Base-by-base conservation (phyloP, 176 grass and related monocot genomes). In the Alopecurus myosuroides region DNA sequence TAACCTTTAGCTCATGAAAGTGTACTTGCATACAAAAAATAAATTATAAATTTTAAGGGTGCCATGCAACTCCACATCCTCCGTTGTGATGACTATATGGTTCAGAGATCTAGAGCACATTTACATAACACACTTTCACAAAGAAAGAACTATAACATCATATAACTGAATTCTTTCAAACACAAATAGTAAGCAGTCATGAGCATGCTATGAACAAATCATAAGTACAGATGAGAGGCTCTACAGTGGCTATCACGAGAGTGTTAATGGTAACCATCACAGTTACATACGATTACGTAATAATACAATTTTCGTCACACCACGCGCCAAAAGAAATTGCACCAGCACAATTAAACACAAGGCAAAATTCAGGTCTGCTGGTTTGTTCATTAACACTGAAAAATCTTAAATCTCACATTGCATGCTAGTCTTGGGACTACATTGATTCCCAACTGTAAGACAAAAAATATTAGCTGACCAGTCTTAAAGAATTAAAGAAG, bases 401-500 rank as follows among this genome's bases (percentile, higher is more conserved):
- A 34, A 17, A 55, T 68, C 33, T 63, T 66, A 26, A 52, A 84
- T 74, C 11, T 34, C 48, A 45, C 36, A 57, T 50, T 73, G 11
- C 64, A 37, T 45, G 55, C 25, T 17, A 7, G 6, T 55, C 6
- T 64, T 14, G 9, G 7, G 45, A 73, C 12, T 60, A 86, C 56
- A 80, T 45, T 77, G 40, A 52, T 34, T 70, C 22, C 31, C 11
- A 1, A 84, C 28, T 18, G 13, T 62, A 79, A 37, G 19, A 79
- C 23, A 78, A 12, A 67, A 64, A 86, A 79, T 23, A 67, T 20
- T 40, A 49, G 9, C 48, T 5, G 34, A 45, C 30, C 15, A 74
- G 40, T 68, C 70, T 81, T 63, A 4, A 58, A 84, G 51, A 30
- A 46, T 44, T 26, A 52, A 75, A 88, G 46, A 45, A 85, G 36